Evolutionary conservation across 106 monocot species (phyloP), one percentile per base, ranked within the genome.

Genomic region (Hemerocallis citrina): DNA sequence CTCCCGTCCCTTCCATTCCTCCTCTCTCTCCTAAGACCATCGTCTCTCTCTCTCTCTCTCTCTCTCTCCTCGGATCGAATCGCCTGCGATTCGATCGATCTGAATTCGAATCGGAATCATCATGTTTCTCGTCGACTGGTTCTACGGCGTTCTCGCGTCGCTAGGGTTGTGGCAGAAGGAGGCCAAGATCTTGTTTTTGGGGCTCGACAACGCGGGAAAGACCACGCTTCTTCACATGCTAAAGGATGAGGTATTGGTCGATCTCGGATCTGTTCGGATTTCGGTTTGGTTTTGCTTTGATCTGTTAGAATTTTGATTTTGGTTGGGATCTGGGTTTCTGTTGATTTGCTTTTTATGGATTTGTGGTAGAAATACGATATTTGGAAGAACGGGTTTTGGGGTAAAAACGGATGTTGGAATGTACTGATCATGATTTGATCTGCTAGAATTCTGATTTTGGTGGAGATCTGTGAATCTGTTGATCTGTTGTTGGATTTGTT

Each of bases 141-240:
- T 86, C 81, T 86, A 86, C 28, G 86, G 86, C 31, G 65, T 86
- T 34, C 81, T 86, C 32, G 86, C 81, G 37, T 86, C 86, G 34
- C 75, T 86, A 31, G 86, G 86, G 11, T 44, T 86, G 64, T 86
- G 86, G 81, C 86, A 86, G 74, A 86, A 86, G 77, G 81, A 86
- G 68, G 86, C 86, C 19, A 81, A 86, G 68, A 86, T 86, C 65
- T 61, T 86, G 55, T 86, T 86, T 52, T 64, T 86, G 4, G 86
- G 86, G 10, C 86, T 86, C 32, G 86, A 86, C 52, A 86, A 86
- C 39, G 78, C 86, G 24, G 86, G 81, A 2, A 86, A 86, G 67
- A 86, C 86, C 51, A 86, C 81, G 11, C 75, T 86, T 7, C 86
- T 86, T 17, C 78, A 86, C 64, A 81, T 81, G 86, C 86, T 86